phyloP scores from a whole-genome alignment of 2,329 filamentous ascomycete genomes.

The Colletotrichum theobromicola region DNA sequence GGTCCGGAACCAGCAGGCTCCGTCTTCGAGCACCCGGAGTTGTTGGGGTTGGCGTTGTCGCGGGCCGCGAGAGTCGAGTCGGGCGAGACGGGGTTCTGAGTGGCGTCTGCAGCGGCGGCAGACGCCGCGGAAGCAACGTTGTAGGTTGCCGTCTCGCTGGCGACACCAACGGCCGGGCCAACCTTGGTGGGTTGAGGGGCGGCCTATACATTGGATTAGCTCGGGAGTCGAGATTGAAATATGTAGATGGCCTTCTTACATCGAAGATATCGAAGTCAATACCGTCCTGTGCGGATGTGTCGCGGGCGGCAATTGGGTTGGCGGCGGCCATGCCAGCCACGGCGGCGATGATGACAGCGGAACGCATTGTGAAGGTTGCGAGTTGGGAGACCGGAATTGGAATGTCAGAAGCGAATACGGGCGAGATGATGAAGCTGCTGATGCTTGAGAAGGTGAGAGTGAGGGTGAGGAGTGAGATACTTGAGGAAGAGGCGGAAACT shows the following conservation, averaged over 20 bases:
- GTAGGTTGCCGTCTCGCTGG: background rate
- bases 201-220: background rate
- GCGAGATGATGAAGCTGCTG: background rate
- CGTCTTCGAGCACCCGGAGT: background rate
- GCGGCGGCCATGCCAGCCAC: background rate
- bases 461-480: background rate
- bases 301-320: background rate
- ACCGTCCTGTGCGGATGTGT: background rate
- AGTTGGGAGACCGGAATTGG: background rate
- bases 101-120: background rate
- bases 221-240: too few relatives aligned
- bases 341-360: background rate
- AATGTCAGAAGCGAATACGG: background rate
- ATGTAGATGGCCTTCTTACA: background rate
- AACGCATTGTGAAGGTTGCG: background rate
- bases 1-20: constrained; percentile 3
- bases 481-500: background rate
- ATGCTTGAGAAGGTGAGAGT: background rate
- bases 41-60: background rate
- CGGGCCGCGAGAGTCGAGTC: background rate
- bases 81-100: background rate
- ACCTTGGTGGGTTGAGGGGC: background rate
- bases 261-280: constrained; percentile 5
- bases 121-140: background rate
- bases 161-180: constrained; percentile 2